A percentile compares a stretch with the other conserved stretches of the same genome.
These are phyloP conservation scores for Trebouxia sp. DNA, from an alignment of 139 green algal genomes.

Conservation along the genomic window DNA sequence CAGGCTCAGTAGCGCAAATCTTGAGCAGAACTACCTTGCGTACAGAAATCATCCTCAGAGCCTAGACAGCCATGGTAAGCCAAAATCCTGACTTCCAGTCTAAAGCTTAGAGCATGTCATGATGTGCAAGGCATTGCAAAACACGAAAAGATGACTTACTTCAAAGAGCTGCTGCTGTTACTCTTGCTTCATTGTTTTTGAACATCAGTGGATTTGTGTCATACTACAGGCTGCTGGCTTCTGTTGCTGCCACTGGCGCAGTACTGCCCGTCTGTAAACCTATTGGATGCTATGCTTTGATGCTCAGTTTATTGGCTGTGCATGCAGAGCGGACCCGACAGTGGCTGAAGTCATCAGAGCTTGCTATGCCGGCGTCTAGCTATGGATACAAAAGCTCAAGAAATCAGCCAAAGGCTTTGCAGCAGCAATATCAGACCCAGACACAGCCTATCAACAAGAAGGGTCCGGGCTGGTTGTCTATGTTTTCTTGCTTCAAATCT, in stretches of 20 bases:
- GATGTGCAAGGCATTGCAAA: no score
- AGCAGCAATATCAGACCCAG: background rate
- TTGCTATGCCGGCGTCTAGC: background rate
- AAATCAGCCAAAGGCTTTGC: background rate
- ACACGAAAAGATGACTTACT: background rate
- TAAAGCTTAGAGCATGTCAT: no score
- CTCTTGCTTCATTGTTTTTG: no score
- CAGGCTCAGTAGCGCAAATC: background rate
- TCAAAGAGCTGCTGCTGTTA: background rate
- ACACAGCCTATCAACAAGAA: background rate
- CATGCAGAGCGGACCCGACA: conserved; percentile 10
- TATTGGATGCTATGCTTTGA: no score
- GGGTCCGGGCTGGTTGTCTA: background rate
- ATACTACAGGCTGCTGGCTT: no score
- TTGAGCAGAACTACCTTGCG: background rate
- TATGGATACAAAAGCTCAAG: no score
- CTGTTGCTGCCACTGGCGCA: no score
- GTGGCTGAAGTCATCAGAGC: conserved; percentile 4
- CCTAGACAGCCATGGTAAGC: background rate
- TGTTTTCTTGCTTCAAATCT: background rate
- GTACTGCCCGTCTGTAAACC: no score
- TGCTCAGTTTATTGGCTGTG: background rate
- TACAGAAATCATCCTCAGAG: conserved; percentile 8
- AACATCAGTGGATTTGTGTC: no score
- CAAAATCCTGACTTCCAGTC: no score